Conservation (phyloP, 1,139 yeast genomes). For the Lipomyces yarrowii region DNA sequence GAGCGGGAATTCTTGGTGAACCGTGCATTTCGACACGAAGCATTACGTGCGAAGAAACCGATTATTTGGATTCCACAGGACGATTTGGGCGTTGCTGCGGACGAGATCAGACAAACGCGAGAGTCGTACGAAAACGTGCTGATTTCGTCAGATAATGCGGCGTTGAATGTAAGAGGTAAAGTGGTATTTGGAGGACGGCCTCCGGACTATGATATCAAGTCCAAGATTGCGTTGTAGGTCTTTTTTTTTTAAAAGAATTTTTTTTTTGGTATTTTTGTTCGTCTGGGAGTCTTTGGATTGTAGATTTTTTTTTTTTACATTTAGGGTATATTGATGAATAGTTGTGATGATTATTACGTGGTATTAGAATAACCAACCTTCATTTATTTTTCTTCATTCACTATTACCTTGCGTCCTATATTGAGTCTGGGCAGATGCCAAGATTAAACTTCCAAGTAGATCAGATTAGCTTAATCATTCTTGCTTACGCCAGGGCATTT, state of each 20-base stretch:
- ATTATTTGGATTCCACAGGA: slow-evolving; percentile 45
- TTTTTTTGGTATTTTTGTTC: neutral
- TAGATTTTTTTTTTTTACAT: neutral
- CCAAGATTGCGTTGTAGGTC: slow-evolving; percentile 25
- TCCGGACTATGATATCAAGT: slow-evolving; percentile 28
- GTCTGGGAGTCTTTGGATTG: neutral
- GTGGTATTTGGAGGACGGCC: slow-evolving; percentile 25
- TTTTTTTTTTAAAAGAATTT: too few species aligned
- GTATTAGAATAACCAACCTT: neutral
- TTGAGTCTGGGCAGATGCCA: too few species aligned
- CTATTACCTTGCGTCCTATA: too few species aligned
- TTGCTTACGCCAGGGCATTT: too few species aligned
- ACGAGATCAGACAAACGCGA: slow-evolving; percentile 38
- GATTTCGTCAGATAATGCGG: slow-evolving; percentile 27
- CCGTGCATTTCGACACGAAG: slow-evolving; percentile 41
- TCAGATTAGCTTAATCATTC: too few species aligned
- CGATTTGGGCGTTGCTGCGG: slow-evolving; percentile 40
- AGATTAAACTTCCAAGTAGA: too few species aligned
- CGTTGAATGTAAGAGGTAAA: slow-evolving; percentile 17
- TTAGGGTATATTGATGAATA: neutral
- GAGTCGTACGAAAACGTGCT: slow-evolving; percentile 35
- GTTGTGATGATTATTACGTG: neutral
- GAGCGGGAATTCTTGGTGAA: slow-evolving; percentile 35
- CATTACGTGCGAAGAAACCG: slow-evolving; percentile 38
- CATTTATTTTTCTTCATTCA: neutral